phyloP scores from a whole-genome alignment of 148 eudicot species.

The Fagopyrum tataricum region DNA sequence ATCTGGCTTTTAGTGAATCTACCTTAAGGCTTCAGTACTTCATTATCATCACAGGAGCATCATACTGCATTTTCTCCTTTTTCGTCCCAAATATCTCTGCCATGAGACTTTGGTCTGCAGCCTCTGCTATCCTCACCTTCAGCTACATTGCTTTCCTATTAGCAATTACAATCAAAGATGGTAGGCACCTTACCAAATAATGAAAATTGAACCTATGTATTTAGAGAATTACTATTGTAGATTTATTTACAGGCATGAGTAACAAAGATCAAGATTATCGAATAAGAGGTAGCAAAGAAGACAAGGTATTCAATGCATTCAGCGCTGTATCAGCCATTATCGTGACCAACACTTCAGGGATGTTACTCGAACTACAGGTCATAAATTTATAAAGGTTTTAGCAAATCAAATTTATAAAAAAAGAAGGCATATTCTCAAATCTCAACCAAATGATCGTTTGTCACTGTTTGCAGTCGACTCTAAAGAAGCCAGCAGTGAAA shows the following conservation, averaged over 20 bases:
- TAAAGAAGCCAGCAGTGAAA: constrained; percentile 21
- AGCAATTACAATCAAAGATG: constrained; percentile 25
- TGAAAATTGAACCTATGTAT: not conserved
- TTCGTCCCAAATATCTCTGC: constrained; percentile 53
- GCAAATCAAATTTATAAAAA: not conserved
- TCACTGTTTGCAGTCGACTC: constrained; percentile 22
- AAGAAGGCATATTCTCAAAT: not conserved
- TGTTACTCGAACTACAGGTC: constrained; percentile 61
- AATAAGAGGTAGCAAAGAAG: constrained; percentile 34
- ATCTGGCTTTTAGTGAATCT: constrained; percentile 36
- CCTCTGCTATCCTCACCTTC: constrained; percentile 36
- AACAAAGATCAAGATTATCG: constrained; percentile 34
- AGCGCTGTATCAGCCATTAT: constrained; percentile 54
- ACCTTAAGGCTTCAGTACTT: constrained; percentile 49
- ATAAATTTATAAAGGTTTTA: not conserved
- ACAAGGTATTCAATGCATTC: constrained; percentile 39
- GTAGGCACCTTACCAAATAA: constrained; percentile 19
- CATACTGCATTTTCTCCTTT: constrained; percentile 36
- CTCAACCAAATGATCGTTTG: not conserved
- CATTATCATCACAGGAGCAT: constrained; percentile 48
- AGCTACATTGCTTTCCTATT: constrained; percentile 36
- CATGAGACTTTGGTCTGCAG: constrained; percentile 51
- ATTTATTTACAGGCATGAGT: constrained; percentile 28
- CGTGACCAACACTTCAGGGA: constrained; percentile 48
- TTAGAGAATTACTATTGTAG: not conserved